Conservation (phyloP, 208 protist genomes). For the Leishmania lainsoni region DNA sequence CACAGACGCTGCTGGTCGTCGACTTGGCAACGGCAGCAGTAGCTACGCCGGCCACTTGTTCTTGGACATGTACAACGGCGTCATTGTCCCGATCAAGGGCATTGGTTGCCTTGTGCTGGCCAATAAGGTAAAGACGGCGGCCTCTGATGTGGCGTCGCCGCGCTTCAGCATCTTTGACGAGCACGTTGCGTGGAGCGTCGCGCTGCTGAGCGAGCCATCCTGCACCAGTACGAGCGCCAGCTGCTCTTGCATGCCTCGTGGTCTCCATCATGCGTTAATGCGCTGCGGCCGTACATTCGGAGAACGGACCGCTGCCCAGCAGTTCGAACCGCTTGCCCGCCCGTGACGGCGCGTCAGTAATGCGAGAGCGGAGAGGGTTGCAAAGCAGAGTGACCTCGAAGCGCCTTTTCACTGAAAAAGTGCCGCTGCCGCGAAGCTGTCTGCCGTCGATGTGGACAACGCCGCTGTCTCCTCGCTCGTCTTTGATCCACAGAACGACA, state of each 20-base stretch:
- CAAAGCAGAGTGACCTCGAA: neutral
- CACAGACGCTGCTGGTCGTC: neutral
- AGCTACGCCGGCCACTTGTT: neutral
- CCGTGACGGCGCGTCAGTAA: neutral
- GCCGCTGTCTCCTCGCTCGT: conserved; percentile 27
- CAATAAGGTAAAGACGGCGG: conserved; percentile 40
- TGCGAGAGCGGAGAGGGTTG: conserved; percentile 1
- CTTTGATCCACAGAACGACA: conserved; percentile 33
- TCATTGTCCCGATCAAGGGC: conserved; percentile 60
- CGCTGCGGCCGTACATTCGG: conserved; percentile 32
- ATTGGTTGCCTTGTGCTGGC: conserved; percentile 71
- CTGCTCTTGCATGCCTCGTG: conserved; percentile 51
- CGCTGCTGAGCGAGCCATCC: conserved; percentile 54
- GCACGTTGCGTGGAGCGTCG: conserved; percentile 69
- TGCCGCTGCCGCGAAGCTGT: conserved; percentile 2
- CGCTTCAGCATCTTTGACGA: conserved; percentile 68
- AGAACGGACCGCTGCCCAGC: neutral
- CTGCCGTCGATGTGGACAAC: conserved; percentile 10
- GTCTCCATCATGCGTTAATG: conserved; percentile 28
- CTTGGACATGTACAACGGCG: conserved; percentile 43
- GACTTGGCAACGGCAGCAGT: neutral
- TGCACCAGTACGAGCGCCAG: conserved; percentile 57
- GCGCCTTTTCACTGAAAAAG: neutral
- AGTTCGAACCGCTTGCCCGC: neutral
- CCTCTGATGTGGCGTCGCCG: neutral